These are phyloP conservation scores for Mollisiaceae sp. DNA, from an alignment of 2,329 filamentous ascomycete species.

Conservation along the genomic window DNA sequence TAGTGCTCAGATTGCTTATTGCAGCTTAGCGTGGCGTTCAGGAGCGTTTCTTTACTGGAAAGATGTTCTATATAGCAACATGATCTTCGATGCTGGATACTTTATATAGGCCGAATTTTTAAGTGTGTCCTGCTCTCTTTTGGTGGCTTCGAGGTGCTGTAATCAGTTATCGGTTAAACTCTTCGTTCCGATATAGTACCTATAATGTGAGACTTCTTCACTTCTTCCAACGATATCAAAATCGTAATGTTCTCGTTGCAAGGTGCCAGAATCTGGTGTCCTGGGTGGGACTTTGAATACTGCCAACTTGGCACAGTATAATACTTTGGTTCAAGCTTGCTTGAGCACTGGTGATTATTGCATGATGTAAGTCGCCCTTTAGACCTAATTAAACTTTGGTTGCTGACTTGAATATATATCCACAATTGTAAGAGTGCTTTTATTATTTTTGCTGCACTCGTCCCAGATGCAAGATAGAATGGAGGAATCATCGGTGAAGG, in stretches of 20 bases:
- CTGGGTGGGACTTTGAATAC: slow-evolving; percentile 55
- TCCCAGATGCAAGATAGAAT: slow-evolving; percentile 58
- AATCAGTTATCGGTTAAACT: too few relatives aligned
- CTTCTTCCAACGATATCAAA: too few relatives aligned
- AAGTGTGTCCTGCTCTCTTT: too few relatives aligned
- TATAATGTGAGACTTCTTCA: slow-evolving; percentile 61
- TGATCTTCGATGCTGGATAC: not conserved
- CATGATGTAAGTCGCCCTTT: slow-evolving; percentile 50
- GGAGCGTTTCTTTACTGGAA: not conserved
- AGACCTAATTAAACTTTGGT: not conserved
- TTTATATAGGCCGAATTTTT: too few relatives aligned
- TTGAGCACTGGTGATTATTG: slow-evolving; percentile 60
- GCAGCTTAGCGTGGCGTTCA: slow-evolving; percentile 4
- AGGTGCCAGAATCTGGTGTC: slow-evolving; percentile 60
- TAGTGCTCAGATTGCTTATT: not conserved
- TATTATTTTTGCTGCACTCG: too few relatives aligned
- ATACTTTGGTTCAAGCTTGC: slow-evolving; percentile 61
- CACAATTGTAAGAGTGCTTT: slow-evolving; percentile 17
- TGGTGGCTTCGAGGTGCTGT: too few relatives aligned
- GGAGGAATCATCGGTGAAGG: slow-evolving; percentile 68
- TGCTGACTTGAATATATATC: slow-evolving; percentile 8
- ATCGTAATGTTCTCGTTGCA: slow-evolving; percentile 63
- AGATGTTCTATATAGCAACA: not conserved
- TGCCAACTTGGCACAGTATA: slow-evolving; percentile 55
- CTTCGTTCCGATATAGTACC: too few relatives aligned